Percentiles rank a stretch among this genome's conserved stretches.
Evolutionary conservation across 352 stramenopile species (phyloP).

Genomic region (Phytophthora uliginosa): DNA sequence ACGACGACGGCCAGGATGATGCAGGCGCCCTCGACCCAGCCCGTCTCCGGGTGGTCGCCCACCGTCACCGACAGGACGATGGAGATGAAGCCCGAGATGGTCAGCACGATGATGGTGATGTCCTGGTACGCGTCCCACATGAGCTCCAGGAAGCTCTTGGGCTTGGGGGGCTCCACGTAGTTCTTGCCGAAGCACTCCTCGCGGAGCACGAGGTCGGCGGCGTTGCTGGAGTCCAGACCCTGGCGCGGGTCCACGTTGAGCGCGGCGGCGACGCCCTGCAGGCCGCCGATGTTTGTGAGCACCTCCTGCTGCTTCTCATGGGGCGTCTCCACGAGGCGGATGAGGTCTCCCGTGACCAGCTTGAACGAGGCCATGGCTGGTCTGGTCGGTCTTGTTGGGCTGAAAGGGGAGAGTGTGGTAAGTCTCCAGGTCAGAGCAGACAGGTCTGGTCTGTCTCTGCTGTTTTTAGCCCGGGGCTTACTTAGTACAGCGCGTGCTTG

Average conservation of each 20-base stretch:
- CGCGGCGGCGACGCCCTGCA: slow-evolving; percentile 56
- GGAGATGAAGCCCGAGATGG: slow-evolving; percentile 84
- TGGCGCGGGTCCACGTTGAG: slow-evolving; percentile 57
- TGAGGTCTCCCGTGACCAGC: slow-evolving; percentile 64
- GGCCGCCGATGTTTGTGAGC: slow-evolving; percentile 52
- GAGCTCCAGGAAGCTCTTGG: slow-evolving; percentile 77
- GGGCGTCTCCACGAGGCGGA: slow-evolving; percentile 73
- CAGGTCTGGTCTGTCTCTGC: background rate
- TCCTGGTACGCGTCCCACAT: slow-evolving; percentile 94
- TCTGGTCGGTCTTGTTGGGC: slow-evolving; percentile 1
- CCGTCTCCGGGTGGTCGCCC: slow-evolving; percentile 62
- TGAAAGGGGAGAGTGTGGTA: slow-evolving; percentile 4
- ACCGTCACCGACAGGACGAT: slow-evolving; percentile 74
- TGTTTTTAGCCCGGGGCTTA: slow-evolving; percentile 21
- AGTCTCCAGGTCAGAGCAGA: slow-evolving; percentile 8
- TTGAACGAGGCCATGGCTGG: slow-evolving; percentile 51
- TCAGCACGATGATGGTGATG: slow-evolving; percentile 92
- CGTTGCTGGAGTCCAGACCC: slow-evolving; percentile 58
- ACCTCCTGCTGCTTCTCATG: slow-evolving; percentile 60
- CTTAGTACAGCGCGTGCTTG: background rate
- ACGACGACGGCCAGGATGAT: slow-evolving; percentile 93
- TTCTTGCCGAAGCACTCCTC: slow-evolving; percentile 71
- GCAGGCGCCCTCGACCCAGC: slow-evolving; percentile 91
- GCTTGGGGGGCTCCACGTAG: slow-evolving; percentile 62
- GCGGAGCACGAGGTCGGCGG: slow-evolving; percentile 43